Evolutionary conservation across 2,329 filamentous ascomycete genomes (phyloP), one percentile per base, ranked within the genome.

Genomic region (Macrophomina pseudophaseolina): DNA sequence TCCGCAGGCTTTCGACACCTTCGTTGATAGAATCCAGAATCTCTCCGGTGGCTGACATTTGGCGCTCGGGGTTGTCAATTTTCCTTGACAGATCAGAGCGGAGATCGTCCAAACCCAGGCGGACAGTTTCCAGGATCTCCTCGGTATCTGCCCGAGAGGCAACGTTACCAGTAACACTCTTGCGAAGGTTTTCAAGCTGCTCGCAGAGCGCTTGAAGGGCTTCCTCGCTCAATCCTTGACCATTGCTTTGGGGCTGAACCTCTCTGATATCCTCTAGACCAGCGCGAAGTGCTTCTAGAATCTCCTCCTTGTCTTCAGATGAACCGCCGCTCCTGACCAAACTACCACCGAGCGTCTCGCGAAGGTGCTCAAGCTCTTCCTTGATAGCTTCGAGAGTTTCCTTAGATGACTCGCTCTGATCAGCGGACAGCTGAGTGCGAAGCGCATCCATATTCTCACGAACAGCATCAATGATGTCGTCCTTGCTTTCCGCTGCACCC

Each of bases 1-100:
- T 84, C 5, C 92, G 87, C 40, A 97, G 84, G 51, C 86, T 87
- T 68, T 91, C 91, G 44, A 97, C 84, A 1, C 93, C 92, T 56
- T 89, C 86, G 65, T 88, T 85, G 69, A 90, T 81, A 7, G 85
- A 85, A 70, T 89, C 87, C 6, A 89, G 80, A 28, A 90, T 80
- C 69, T 89, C 86, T 59, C 81, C 82, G 23, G 86, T 87, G 63
- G 84, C 82, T 18, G 83, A 83, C 59, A 84, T 75, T 32, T 84
- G 81, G 64, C 80, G 84, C 56, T 88, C 86, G 3, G 82, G 81
- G 14, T 79, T 83, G 66, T 85, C 83, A 49, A 88, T 81, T 74
- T 83, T 84, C 68, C 83, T 83, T 67, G 84, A 82, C 12, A 82
- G 72, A 68, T 83, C 80, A 11, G 81, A 81, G 9, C 80, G 79